These are phyloP conservation scores for Colletotrichum euphorbiae DNA, from an alignment of 2,329 filamentous ascomycete species.

Conservation along the genomic window DNA sequence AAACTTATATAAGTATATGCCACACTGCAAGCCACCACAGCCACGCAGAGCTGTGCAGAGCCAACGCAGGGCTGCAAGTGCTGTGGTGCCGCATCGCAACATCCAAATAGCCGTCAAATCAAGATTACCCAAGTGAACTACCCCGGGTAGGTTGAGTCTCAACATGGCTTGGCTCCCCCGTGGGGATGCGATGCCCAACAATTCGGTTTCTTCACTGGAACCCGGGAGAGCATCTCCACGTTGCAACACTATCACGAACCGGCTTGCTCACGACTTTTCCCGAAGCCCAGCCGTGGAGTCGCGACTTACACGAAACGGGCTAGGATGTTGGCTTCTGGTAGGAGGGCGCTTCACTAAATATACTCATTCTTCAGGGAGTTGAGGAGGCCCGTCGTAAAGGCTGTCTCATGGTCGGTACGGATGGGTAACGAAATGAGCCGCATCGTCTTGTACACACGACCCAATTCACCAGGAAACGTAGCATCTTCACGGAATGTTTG, in stretches of 20 bases:
- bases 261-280: slow-evolving; percentile 5
- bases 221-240: background rate
- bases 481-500: background rate
- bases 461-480: background rate
- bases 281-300: slow-evolving; percentile 14
- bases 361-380: background rate
- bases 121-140: background rate
- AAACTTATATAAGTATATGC: no score
- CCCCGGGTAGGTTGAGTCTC: background rate
- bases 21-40: no score
- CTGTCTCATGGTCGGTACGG: background rate
- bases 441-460: background rate
- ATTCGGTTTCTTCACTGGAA: background rate
- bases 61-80: no score
- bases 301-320: slow-evolving; percentile 22
- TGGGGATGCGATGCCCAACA: background rate
- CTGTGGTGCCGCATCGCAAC: no score
- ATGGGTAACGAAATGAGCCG: no score
- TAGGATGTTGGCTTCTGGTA: slow-evolving; percentile 8
- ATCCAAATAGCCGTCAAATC: no score
- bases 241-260: background rate
- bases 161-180: slow-evolving; percentile 7
- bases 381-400: no score
- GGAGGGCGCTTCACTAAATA: background rate
- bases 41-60: no score